Base-by-base conservation (phyloP, 2,329 filamentous ascomycete genomes). In the Dothistroma pini region DNA sequence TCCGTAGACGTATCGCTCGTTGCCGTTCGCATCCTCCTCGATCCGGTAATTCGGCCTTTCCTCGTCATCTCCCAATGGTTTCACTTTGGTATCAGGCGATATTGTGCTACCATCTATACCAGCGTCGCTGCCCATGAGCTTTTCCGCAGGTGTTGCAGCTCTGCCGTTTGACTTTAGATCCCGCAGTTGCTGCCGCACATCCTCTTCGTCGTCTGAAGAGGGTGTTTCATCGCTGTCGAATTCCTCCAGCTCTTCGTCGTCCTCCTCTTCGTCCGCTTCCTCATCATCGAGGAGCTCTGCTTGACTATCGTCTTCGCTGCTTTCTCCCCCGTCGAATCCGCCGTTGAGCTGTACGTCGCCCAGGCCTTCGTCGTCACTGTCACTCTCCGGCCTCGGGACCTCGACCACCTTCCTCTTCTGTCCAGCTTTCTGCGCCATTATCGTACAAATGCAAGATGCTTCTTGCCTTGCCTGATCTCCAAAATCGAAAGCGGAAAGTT, bases 1-100 rank as follows among this genome's bases (percentile, higher is more conserved):
- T 65, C 89, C 86, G 78, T 97, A 99, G 50, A 97, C 83, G 73
- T 96, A 99, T 75, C 95, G 87, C 66, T 88, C 85, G 70, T 91
- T 90, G 62, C 95, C 95, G 78, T 97, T 95, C 68, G 95, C 93
- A 71, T 97, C 95, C 60, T 83, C 89, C 49, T 89, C 82, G 64
- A 88, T 79, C 34, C 79, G 84, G 74, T 83, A 86, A 70, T 86
- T 86, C 22, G 79, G 78, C 62, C 72, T 72, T 35, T 75, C 71
- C 7, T 63, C 60, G 21, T 66, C 64, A 21, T 69, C 58, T 14
- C 58, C 56, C 21, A 70, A 60, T 35, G 60, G 49, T 52, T 61
- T 65, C 51, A 64, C 64, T 4, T 59, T 61, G 29, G 63, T 68
- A 22, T 65, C 64, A 25, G 66, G 47, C 22, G 69, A 64, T 22